Evolutionary conservation across 2,329 filamentous ascomycete species (phyloP).

Genomic region (Colletotrichum sp.): DNA sequence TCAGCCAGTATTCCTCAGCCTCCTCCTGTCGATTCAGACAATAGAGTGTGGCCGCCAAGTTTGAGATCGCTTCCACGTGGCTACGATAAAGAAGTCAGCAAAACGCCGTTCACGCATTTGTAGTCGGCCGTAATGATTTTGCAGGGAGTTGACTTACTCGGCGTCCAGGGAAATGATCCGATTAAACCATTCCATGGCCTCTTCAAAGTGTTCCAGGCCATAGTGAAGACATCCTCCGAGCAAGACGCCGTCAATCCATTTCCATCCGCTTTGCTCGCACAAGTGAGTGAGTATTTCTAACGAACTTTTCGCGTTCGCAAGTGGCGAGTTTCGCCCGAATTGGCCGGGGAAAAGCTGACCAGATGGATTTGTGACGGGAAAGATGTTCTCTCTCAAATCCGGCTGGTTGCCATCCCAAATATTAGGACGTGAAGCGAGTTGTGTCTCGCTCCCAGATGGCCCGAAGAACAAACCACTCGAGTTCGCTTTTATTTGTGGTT

Average conservation of each 20-base stretch:
- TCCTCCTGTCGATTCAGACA: constrained; percentile 83
- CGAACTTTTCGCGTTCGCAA: constrained; percentile 62
- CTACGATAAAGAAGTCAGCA: constrained; percentile 42
- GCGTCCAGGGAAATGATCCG: constrained; percentile 63
- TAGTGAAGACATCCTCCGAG: constrained; percentile 92
- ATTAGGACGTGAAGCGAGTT: neutral
- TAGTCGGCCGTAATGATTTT: neutral
- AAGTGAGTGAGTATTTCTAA: constrained; percentile 75
- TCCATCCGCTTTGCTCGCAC: constrained; percentile 81
- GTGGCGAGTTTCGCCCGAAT: neutral
- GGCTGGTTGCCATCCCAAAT: neutral
- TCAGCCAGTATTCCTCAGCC: constrained; percentile 84
- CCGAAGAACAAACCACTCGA: neutral
- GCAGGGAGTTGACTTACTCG: constrained; percentile 48
- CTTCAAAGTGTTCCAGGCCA: constrained; percentile 82
- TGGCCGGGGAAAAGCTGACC: neutral
- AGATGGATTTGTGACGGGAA: neutral
- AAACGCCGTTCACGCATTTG: neutral
- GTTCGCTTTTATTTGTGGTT: neutral
- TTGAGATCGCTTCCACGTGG: constrained; percentile 92
- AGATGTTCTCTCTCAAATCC: neutral
- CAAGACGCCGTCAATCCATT: constrained; percentile 93
- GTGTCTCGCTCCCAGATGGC: neutral
- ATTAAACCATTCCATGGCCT: constrained; percentile 76
- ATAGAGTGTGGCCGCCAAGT: constrained; percentile 87